Evolutionary conservation across 179 eudicot genomes (phyloP), one percentile per base, ranked within the genome.

Genomic region (Beta lomatogona): DNA sequence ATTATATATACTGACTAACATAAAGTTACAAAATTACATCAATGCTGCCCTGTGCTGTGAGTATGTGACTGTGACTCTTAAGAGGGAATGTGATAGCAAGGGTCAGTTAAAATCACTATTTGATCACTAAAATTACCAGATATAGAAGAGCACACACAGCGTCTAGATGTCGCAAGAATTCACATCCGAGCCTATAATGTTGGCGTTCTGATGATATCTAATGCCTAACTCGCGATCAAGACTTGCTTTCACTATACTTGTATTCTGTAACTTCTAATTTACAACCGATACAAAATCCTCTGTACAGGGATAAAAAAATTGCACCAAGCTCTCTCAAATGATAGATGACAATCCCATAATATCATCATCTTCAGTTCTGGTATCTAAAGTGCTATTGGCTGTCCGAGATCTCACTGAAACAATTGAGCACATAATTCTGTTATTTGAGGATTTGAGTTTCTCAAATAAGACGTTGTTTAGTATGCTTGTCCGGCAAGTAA

Each of bases 261-360:
- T 48, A 48, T 48, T 48, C 52, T 66, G 76, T 80, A 61, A 66
- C 31, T 14, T 60, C 72, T 36, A 50, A 53, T 18, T 58, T 60
- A 73, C 60, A 77, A 73, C 76, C 36, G 74, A 61, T 21, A 21
- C 57, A n/a, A n/a, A 57, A 64, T 78, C 79, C 45, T 75, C 85
- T 87, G 81, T 85, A 85, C 89, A 84, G 52, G 21, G 59, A 73
- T 25, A 68, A 74, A 58, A n/a, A 69, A 5, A 18, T 48, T 75
- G 15, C 7, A 52, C 54, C 63, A 28, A 41, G 68, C 75, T 80
- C 71, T 89, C 83, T 89, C 85, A 91, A 82, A 87, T 79, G 52
- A 94, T 91, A 64, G 97, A 92, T 58, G 98, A 94, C 86, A 93
- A 85, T 55, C 98, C 98, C n/a, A 94, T 75, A 11, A 79, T n/a